Evolutionary conservation across 2,329 filamentous ascomycete genomes (phyloP).

Genomic region (Fusarium aywerte): DNA sequence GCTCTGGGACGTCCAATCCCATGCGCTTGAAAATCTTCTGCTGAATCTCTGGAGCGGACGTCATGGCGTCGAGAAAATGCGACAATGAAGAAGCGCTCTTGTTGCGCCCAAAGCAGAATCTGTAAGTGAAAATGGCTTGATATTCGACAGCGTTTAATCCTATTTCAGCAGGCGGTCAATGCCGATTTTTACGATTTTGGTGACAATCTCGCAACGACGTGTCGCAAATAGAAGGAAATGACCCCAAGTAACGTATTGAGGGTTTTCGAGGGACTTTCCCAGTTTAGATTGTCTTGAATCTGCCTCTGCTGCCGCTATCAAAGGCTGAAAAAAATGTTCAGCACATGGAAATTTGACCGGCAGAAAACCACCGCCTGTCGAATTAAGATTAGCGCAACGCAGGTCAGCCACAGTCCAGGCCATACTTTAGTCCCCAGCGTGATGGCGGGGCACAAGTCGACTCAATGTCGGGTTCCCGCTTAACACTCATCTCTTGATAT

Average conservation of each 20-base stretch:
- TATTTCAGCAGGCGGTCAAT: constrained; percentile 25
- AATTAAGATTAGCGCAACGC: neutral
- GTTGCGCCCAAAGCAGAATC: neutral
- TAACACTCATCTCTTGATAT: constrained; percentile 20
- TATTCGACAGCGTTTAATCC: constrained; percentile 4
- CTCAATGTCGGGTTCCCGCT: constrained; percentile 26
- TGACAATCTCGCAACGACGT: neutral
- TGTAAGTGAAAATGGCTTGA: neutral
- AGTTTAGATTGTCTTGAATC: rapidly evolving
- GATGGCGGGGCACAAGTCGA: constrained; percentile 43
- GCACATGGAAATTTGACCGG: neutral
- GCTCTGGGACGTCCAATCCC: constrained; percentile 48
- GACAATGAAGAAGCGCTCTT: neutral
- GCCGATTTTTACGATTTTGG: neutral
- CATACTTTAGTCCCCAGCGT: neutral
- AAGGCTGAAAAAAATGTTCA: neutral
- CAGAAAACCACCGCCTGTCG: constrained; percentile 20
- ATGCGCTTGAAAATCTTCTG: constrained; percentile 54
- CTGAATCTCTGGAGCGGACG: constrained; percentile 50
- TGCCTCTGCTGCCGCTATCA: too few relatives aligned
- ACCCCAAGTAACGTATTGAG: neutral
- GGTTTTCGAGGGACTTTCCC: rapidly evolving
- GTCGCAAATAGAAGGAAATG: neutral
- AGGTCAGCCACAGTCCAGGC: constrained; percentile 6
- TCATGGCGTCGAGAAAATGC: constrained; percentile 9